A percentile compares a stretch with the other conserved stretches of the same genome.
Evolutionary conservation across 257 asterid species (phyloP).

Genomic region (Nicotiana noctiflora): DNA sequence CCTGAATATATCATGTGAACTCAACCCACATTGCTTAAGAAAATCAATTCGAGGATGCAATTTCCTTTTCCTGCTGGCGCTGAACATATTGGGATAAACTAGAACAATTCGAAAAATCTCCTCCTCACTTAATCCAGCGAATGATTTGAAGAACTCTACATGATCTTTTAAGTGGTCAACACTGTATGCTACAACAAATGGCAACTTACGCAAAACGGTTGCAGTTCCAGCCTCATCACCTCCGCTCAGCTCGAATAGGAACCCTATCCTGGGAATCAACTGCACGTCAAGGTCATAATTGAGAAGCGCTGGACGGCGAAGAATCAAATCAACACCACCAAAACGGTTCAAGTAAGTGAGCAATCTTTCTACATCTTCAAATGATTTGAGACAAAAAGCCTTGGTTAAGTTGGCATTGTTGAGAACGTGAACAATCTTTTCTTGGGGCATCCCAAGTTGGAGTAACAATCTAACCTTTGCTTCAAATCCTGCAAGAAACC

Average conservation of each 20-base stretch:
- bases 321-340: conserved; percentile 58
- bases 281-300: conserved; percentile 61
- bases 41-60: conserved; percentile 74
- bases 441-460: conserved; percentile 49
- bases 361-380: conserved; percentile 53
- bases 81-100: conserved; percentile 63
- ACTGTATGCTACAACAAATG: conserved; percentile 60
- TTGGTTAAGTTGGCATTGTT: conserved; percentile 54
- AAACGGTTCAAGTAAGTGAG: conserved; percentile 55
- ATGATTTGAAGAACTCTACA: conserved; percentile 61
- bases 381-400: conserved; percentile 55
- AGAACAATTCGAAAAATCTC: conserved; percentile 69
- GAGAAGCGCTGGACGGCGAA: conserved; percentile 70
- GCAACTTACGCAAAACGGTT: conserved; percentile 52
- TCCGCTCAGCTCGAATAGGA: conserved; percentile 58
- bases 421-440: conserved; percentile 58
- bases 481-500: conserved; percentile 53
- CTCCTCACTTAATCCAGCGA: conserved; percentile 57
- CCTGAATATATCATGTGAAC: conserved; percentile 49
- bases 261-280: conserved; percentile 64
- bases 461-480: conserved; percentile 48
- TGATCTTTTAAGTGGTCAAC: conserved; percentile 70
- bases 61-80: conserved; percentile 78
- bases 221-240: conserved; percentile 50
- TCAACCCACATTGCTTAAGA: conserved; percentile 72